Conservation (phyloP, 257 asterid species). For the Capsicum pubescens region DNA sequence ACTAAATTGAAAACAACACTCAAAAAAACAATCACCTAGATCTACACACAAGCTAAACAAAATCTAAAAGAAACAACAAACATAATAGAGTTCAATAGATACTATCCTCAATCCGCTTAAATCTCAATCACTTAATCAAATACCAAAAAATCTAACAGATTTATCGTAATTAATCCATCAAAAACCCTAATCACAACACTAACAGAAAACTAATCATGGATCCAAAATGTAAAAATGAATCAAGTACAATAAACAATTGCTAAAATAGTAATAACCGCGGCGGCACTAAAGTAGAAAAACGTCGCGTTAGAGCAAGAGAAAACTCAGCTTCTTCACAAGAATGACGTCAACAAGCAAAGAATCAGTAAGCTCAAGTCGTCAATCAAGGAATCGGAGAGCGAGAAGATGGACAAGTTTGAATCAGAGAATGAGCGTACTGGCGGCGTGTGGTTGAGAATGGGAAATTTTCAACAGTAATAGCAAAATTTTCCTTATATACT, state of each 20-base stretch:
- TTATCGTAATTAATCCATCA: slow-evolving; percentile 45
- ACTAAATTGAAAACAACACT: slow-evolving; percentile 6
- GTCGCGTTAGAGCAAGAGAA: slow-evolving; percentile 59
- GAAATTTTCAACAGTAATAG: no score
- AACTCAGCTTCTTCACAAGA: slow-evolving; percentile 45
- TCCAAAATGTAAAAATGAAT: slow-evolving; percentile 32
- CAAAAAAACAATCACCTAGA: slow-evolving; percentile 35
- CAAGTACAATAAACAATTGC: not conserved
- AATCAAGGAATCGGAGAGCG: slow-evolving; percentile 36
- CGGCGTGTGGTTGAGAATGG: no score
- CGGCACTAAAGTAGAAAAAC: slow-evolving; percentile 40
- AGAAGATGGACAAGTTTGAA: slow-evolving; percentile 45
- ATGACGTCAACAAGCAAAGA: slow-evolving; percentile 42
- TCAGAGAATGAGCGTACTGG: no score
- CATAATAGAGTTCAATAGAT: slow-evolving; percentile 33
- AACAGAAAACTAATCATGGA: slow-evolving; percentile 33
- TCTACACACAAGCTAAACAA: slow-evolving; percentile 35
- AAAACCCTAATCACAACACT: slow-evolving; percentile 57
- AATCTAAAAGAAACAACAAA: slow-evolving; percentile 30
- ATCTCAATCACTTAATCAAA: not conserved
- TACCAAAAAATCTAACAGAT: slow-evolving; percentile 9
- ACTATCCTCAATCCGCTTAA: slow-evolving; percentile 35
- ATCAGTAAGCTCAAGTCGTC: slow-evolving; percentile 56
- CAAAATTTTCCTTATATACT: no score
- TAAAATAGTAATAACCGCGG: slow-evolving; percentile 18